These are phyloP conservation scores for Podaxis sp. DNA, from an alignment of 768 basidiomycete genomes.

Conservation along the genomic window DNA sequence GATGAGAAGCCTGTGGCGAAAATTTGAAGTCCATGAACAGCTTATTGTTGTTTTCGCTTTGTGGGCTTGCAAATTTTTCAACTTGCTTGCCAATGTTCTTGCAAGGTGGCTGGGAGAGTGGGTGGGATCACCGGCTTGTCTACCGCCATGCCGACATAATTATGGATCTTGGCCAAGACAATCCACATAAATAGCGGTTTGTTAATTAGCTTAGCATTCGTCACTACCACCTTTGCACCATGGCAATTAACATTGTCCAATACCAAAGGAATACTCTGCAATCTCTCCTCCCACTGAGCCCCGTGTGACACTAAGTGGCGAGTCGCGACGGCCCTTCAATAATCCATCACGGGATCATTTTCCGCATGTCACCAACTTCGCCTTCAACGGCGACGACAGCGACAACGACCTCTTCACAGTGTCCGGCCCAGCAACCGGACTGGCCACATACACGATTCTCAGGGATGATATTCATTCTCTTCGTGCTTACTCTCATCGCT, in stretches of 20 bases:
- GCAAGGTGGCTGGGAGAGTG: no score
- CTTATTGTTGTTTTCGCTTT: no score
- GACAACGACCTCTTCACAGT: not conserved
- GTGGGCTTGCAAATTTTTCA: no score
- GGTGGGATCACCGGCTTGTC: no score
- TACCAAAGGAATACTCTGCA: not conserved
- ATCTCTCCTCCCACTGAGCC: not conserved
- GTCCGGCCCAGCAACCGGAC: not conserved
- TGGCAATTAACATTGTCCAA: not conserved
- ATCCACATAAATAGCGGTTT: no score
- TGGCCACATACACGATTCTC: not conserved
- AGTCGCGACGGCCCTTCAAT: not conserved
- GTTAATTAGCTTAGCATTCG: no score
- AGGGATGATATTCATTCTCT: conserved; percentile 14
- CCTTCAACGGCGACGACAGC: conserved; percentile 1
- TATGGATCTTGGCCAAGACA: no score
- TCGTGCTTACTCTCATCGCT: conserved; percentile 11
- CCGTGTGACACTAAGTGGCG: not conserved
- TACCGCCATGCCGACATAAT: no score
- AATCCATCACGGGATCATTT: not conserved
- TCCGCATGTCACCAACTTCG: conserved; percentile 9
- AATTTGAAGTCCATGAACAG: no score
- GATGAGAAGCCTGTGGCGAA: no score
- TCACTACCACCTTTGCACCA: no score
- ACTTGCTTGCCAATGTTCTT: no score